phyloP scores from a whole-genome alignment of 1,284 basidiomycete genomes.

The Ganoderma sp. region DNA sequence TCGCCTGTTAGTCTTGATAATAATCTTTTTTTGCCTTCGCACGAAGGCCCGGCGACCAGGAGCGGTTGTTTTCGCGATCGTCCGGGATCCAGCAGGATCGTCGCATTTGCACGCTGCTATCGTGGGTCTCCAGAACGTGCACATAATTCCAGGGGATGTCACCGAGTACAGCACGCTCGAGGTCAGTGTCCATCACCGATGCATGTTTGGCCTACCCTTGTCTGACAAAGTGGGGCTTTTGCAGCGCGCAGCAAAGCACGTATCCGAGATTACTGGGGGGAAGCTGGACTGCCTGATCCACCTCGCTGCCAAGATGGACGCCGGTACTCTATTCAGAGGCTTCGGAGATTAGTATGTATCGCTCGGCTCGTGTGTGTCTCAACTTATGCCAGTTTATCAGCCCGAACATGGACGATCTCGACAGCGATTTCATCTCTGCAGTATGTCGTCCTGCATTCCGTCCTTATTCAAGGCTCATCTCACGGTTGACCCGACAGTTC shows the following conservation, averaged over 20 bases:
- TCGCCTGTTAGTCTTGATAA: too few relatives aligned
- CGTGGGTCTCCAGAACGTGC: slow-evolving; percentile 34
- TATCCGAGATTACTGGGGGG: slow-evolving; percentile 16
- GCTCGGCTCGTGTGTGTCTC: background rate
- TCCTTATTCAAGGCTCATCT: background rate
- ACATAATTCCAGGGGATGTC: slow-evolving; percentile 38
- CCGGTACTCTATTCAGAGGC: background rate
- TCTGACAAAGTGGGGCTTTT: background rate
- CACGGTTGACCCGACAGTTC: slow-evolving; percentile 29
- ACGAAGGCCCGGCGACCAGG: slow-evolving; percentile 5
- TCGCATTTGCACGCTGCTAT: slow-evolving; percentile 26
- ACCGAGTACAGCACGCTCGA: slow-evolving; percentile 31
- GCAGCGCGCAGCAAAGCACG: slow-evolving; percentile 15
- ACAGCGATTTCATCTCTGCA: slow-evolving; percentile 32
- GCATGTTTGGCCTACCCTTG: background rate
- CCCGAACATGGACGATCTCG: slow-evolving; percentile 27
- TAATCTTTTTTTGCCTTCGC: too few relatives aligned
- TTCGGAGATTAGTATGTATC: slow-evolving; percentile 21
- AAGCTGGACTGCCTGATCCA: slow-evolving; percentile 22
- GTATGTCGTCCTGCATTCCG: slow-evolving; percentile 7
- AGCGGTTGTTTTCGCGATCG: slow-evolving; percentile 30
- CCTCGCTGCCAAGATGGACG: slow-evolving; percentile 18
- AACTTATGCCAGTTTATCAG: background rate
- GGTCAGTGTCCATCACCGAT: slow-evolving; percentile 18
- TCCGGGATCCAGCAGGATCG: slow-evolving; percentile 31